Base-by-base conservation (phyloP, 805 yeast genomes). In the Pichia kluyveri region DNA sequence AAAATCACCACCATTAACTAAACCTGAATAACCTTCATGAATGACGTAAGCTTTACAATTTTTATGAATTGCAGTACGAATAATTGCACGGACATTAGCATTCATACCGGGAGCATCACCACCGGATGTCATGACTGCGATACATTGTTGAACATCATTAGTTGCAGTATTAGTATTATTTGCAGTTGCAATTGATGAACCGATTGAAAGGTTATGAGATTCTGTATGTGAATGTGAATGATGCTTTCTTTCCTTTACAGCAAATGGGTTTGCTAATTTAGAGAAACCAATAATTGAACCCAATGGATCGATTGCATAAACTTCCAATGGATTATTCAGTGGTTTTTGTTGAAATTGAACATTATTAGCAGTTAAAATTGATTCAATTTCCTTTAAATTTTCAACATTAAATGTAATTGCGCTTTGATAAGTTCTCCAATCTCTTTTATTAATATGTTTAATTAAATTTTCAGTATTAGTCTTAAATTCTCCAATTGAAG, bases 91-190 rank as follows among this genome's bases (percentile, higher is more conserved):
- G 26, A 83, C 89, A 36, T 79, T 81, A 4, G 88, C 82, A 60
- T 82, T 81, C 90, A 83, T 83, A 54, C 90, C 90, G 9, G 85
- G 90, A 30, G 88, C 82, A 60, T 83, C 90, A 56, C 90, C 90
- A 50, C 90, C 90, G 1, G 87, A 81, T 0, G 89, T 83, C 87
- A 83, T 82, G 15, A 83, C 85, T 1, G 82, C 90, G 50, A 83
- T 80, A 63, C 23, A 18, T 18, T n/a, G 38, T 18, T 3, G 15
- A 12, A 14, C 17, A 2, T 18, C 17, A 27, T 27, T 39, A 11
- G 50, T 43, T 10, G 47, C 48, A 32, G 41, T 50, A 28, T 41
- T 44, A 18, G n/a, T 42, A 8, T 28, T 17, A 9, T 38, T 34
- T 11, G 19, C 7, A 23, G 26, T 23, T 23, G 26, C 7, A 5